These are phyloP conservation scores for Penicillium paneum DNA, from an alignment of 2,329 filamentous ascomycete genomes.

Conservation along the genomic window DNA sequence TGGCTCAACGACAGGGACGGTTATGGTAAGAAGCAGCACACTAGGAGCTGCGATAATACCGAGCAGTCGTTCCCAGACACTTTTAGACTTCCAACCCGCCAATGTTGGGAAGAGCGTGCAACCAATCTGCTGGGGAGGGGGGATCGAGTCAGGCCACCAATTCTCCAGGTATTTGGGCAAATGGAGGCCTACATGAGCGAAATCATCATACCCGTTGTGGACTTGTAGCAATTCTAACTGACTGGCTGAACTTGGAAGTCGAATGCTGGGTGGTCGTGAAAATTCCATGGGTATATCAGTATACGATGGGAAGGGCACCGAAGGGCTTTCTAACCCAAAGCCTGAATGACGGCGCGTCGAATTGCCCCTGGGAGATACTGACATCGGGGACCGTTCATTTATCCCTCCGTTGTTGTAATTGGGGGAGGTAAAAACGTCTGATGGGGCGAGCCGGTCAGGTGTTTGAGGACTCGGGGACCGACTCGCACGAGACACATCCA, in stretches of 20 bases:
- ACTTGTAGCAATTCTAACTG: constrained; percentile 31
- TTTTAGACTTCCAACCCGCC: constrained; percentile 75
- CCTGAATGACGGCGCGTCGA: constrained; percentile 12
- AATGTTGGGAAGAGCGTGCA: constrained; percentile 84
- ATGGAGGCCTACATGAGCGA: constrained; percentile 42
- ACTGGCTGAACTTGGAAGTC: constrained; percentile 46
- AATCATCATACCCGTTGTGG: constrained; percentile 28
- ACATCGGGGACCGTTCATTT: constrained; percentile 24
- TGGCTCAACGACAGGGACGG: constrained; percentile 83
- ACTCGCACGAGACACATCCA: constrained; percentile 29
- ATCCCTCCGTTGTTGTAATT: constrained; percentile 32
- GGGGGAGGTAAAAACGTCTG: constrained; percentile 38
- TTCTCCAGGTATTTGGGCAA: constrained; percentile 45
- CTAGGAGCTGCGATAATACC: constrained; percentile 82
- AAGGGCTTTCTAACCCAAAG: constrained; percentile 35
- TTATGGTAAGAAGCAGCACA: constrained; percentile 85
- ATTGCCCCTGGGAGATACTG: constrained; percentile 32
- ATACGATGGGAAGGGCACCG: constrained; percentile 67
- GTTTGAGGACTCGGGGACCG: constrained; percentile 33
- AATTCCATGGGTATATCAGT: constrained; percentile 56
- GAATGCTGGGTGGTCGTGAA: constrained; percentile 55
- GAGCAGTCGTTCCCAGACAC: constrained; percentile 76
- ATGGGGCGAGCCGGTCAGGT: constrained; percentile 45
- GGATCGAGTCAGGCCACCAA: constrained; percentile 80
- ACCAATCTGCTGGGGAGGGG: constrained; percentile 67